Conservation (phyloP, 805 yeast species). For the Nakazawaea populi region DNA sequence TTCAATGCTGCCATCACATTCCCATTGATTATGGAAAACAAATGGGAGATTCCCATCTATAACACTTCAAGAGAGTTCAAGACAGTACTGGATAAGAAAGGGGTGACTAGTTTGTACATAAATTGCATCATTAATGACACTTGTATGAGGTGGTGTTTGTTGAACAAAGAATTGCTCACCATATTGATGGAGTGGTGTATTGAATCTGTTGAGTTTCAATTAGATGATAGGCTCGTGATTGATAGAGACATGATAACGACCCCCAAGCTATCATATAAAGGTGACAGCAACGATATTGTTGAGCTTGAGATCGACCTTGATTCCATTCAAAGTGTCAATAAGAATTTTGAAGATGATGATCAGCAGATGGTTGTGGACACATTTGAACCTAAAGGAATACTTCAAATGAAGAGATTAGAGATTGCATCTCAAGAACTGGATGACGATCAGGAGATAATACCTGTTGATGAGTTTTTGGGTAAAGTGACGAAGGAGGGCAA, state of each 20-base stretch:
- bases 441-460: conserved; percentile 10
- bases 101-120: conserved; percentile 54
- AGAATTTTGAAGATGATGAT: conserved; percentile 32
- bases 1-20: conserved; percentile 56
- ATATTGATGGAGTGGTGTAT: conserved; percentile 80
- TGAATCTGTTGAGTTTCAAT: conserved; percentile 63
- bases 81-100: conserved; percentile 61
- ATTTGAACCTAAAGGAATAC: conserved; percentile 19
- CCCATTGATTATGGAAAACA: conserved; percentile 56
- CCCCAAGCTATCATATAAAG: conserved; percentile 74
- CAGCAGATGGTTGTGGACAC: conserved; percentile 40
- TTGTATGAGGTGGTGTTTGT: conserved; percentile 56
- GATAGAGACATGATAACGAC: conserved; percentile 54
- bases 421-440: conserved; percentile 10
- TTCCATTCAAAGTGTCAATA: conserved; percentile 23
- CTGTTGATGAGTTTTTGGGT: conserved; percentile 2
- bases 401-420: conserved; percentile 9
- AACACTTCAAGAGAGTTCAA: conserved; percentile 53
- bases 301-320: conserved; percentile 39
- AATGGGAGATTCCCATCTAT: conserved; percentile 80
- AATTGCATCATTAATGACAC: conserved; percentile 74
- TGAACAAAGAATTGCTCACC: conserved; percentile 52
- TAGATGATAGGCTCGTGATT: conserved; percentile 34
- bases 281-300: conserved; percentile 43
- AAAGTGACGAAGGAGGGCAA: neutral